phyloP scores from a whole-genome alignment of 1,284 basidiomycete species.

The Ceratobasidium sp. region DNA sequence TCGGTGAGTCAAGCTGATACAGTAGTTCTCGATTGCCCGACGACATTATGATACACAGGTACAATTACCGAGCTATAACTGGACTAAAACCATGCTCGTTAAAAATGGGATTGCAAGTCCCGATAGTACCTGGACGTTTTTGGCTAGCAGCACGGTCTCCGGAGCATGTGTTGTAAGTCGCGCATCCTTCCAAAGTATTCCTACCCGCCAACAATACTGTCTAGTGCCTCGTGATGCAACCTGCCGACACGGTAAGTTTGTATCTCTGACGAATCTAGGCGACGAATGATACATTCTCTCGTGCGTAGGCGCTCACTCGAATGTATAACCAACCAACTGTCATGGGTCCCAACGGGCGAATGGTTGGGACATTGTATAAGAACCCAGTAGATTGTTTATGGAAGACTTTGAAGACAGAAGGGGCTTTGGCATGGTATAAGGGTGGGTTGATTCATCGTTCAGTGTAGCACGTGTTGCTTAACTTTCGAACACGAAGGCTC shows the following conservation, averaged over 20 bases:
- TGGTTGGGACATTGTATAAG: conserved; percentile 84
- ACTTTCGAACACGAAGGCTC: no score
- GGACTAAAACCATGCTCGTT: conserved; percentile 84
- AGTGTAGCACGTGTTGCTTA: no score
- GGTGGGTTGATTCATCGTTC: conserved; percentile 60
- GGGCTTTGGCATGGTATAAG: conserved; percentile 92
- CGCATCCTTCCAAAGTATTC: conserved; percentile 2
- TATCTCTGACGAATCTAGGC: conserved; percentile 50
- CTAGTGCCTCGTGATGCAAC: conserved; percentile 89
- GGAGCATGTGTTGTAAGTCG: conserved; percentile 88
- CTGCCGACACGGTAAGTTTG: conserved; percentile 81
- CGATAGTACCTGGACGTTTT: conserved; percentile 87
- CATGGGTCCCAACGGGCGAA: conserved; percentile 77
- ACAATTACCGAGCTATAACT: conserved; percentile 96
- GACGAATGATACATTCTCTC: conserved; percentile 47
- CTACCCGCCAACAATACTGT: conserved; percentile 45
- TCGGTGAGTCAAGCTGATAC: conserved; percentile 65
- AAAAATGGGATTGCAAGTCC: conserved; percentile 73
- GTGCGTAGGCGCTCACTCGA: conserved; percentile 82
- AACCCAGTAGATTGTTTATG: conserved; percentile 96
- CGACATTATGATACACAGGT: conserved; percentile 65
- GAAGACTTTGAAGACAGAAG: conserved; percentile 94
- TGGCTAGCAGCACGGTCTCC: conserved; percentile 89
- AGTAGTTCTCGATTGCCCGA: neutral
- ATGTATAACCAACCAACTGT: conserved; percentile 96